Evolutionary conservation across 2,329 filamentous ascomycete genomes (phyloP).

Genomic region (Colletotrichum noveboracense): DNA sequence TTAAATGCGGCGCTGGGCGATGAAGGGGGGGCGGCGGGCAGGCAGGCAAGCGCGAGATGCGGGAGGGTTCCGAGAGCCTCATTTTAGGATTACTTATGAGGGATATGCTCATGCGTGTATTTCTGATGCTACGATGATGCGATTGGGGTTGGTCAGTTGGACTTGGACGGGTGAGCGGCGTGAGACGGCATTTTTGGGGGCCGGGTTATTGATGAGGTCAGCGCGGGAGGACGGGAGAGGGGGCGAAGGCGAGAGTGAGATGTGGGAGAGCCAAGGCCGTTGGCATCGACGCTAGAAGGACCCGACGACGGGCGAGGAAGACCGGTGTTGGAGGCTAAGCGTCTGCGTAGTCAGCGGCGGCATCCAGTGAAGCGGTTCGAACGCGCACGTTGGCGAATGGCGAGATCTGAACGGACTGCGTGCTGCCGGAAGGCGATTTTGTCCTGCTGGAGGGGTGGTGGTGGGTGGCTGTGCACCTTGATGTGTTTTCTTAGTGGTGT

Average conservation of each 20-base stretch:
- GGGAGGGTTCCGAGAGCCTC: not conserved
- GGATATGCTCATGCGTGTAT: not conserved
- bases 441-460: not conserved
- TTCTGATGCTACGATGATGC: not conserved
- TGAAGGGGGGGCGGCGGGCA: not conserved
- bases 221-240: not conserved
- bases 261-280: not conserved
- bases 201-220: not conserved
- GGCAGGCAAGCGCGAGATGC: not conserved
- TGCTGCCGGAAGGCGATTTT: not conserved
- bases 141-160: not conserved
- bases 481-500: not conserved
- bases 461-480: conserved; percentile 3
- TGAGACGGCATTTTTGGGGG: not conserved
- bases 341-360: not conserved
- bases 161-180: not conserved
- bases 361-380: not conserved
- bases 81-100: not conserved
- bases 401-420: conserved; percentile 9
- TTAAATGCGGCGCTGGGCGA: not conserved
- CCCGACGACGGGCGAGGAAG: not conserved
- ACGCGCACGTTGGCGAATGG: conserved; percentile 12
- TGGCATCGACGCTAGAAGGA: not conserved
- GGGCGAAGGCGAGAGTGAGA: not conserved
- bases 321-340: not conserved